Base-by-base conservation (phyloP, 495 filamentous ascomycete genomes). In the Aspergillus ostianus region DNA sequence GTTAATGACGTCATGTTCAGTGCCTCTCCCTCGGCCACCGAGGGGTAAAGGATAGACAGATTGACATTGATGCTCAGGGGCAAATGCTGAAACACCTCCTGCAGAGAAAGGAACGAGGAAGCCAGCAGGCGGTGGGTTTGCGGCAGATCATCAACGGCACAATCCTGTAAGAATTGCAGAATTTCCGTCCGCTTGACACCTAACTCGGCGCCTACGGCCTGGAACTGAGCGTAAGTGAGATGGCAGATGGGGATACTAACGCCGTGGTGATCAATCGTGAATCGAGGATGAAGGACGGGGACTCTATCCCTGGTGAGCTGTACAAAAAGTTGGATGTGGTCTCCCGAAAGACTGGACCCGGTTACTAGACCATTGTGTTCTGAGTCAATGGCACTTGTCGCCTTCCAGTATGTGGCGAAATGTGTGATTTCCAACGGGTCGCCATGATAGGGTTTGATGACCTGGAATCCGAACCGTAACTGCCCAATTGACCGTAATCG, bases 381-480 rank as follows among this genome's bases (percentile, higher is more conserved):
- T 17, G 85, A 84, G 67, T 96, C 91, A 47, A 92, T 77, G 59
- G 95, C 91, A 66, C 90, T 96, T 5, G 95, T 98, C 1, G 93
- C 93, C 74, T 97, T 98, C 94, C 94, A 98, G 73, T 98, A 98
- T 3, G 94, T 98, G 56, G 96, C 94, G 69, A 98, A 98, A 64
- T 97, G 90, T 1, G 93, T 95, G 55, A 98, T 97, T 70, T 98
- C 95, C 44, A 98, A 76, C 3, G 95, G 91, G 60, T 89, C 87
- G n/a, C 95, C 93, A 61, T 87, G 86, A 74, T 97, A 98, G 2
- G 94, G 93, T 69, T 96, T 96, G 68, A 98, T 97, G 36, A 98
- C 90, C 70, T 97, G 93, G 62, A 89, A 96, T 60, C 90, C 86
- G 79, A 98, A 98, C 54, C 82, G 90, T 59, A 98, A 89, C 66